phyloP scores from a whole-genome alignment of 2,329 filamentous ascomycete species.

The Trichoderma arundinaceum region DNA sequence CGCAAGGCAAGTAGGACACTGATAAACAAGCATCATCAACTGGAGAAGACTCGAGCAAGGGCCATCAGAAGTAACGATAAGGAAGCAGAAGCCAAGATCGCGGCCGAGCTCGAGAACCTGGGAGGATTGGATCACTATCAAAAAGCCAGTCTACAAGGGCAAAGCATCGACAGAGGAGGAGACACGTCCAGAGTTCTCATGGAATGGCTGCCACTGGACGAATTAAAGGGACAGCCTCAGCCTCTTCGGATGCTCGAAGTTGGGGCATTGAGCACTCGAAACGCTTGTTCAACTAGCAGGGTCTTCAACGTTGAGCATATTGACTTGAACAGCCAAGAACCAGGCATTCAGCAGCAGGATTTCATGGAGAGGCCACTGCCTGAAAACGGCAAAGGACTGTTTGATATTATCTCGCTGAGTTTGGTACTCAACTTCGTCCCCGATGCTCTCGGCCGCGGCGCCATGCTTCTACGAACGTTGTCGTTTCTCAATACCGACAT shows the following conservation, averaged over 20 bases:
- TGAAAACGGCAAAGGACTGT: constrained; percentile 62
- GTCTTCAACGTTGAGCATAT: constrained; percentile 80
- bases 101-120: constrained; percentile 60
- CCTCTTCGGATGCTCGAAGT: constrained; percentile 79
- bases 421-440: constrained; percentile 95
- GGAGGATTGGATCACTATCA: constrained; percentile 70
- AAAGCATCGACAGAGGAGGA: constrained; percentile 68
- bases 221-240: constrained; percentile 38
- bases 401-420: constrained; percentile 90
- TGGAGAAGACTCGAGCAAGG: constrained; percentile 66
- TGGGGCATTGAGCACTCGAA: constrained; percentile 81
- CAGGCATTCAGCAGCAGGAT: constrained; percentile 84
- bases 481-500: constrained; percentile 63
- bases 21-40: constrained; percentile 69
- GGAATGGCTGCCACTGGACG: constrained; percentile 59
- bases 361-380: constrained; percentile 90
- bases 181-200: constrained; percentile 70
- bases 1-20: constrained; percentile 67
- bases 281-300: constrained; percentile 78
- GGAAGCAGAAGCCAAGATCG: constrained; percentile 52
- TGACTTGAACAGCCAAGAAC: constrained; percentile 85
- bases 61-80: constrained; percentile 60
- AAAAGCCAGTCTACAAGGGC: constrained; percentile 70
- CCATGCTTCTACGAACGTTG: constrained; percentile 81
- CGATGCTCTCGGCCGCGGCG: constrained; percentile 72